Evolutionary conservation across 139 green algal genomes (phyloP).

Genomic region (Asterochloris erici): DNA sequence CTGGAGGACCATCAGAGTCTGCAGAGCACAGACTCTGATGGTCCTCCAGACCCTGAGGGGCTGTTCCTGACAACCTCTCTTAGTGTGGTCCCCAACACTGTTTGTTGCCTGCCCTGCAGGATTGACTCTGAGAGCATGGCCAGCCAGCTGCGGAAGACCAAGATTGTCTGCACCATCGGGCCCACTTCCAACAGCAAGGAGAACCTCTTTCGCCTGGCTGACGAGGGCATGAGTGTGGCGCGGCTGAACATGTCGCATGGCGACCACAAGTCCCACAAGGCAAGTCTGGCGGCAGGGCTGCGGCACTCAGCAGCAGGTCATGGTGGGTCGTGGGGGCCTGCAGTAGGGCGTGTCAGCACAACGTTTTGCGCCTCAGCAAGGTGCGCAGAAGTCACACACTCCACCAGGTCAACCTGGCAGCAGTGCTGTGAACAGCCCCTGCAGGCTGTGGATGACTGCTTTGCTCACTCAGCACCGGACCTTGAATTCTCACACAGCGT

Average conservation of each 20-base stretch:
- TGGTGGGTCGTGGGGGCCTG: no score
- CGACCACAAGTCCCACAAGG: constrained; percentile 66
- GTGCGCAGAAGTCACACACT: no score
- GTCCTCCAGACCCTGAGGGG: not conserved
- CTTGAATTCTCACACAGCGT: no score
- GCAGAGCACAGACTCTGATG: constrained; percentile 40
- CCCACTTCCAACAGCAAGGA: constrained; percentile 58
- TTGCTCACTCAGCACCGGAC: no score
- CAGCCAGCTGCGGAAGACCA: constrained; percentile 25
- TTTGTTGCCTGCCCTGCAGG: not conserved
- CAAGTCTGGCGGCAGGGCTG: no score
- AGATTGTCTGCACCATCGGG: constrained; percentile 76
- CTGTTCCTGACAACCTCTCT: not conserved
- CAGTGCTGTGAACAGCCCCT: no score
- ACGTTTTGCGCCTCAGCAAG: no score
- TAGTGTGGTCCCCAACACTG: not conserved
- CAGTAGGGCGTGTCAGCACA: no score
- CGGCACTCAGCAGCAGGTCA: no score
- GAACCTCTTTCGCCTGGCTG: constrained; percentile 61
- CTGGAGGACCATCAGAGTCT: no score
- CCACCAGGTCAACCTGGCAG: no score
- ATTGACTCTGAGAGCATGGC: not conserved
- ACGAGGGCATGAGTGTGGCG: constrained; percentile 73
- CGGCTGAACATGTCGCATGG: constrained; percentile 83
- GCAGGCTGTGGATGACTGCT: no score